phyloP scores from a whole-genome alignment of 352 stramenopile species.

The Plasmopara viticola region DNA sequence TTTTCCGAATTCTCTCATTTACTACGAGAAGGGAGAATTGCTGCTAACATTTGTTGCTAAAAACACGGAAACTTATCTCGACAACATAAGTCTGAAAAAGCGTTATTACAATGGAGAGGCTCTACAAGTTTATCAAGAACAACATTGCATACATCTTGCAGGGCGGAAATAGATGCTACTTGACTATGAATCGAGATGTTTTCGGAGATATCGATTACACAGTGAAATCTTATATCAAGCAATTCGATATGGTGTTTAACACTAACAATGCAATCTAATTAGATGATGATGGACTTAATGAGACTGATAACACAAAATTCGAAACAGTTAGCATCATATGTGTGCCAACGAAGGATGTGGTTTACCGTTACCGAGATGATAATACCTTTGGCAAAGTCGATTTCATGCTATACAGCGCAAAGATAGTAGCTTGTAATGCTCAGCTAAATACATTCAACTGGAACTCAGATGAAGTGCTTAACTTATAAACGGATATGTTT shows the following conservation, averaged over 20 bases:
- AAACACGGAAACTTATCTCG: not conserved
- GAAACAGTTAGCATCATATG: not conserved
- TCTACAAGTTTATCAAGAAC: slow-evolving; percentile 2
- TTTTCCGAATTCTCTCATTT: not conserved
- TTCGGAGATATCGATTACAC: slow-evolving; percentile 3
- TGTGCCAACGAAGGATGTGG: not conserved
- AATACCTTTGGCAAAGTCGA: not conserved
- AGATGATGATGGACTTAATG: not conserved
- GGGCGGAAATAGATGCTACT: slow-evolving; percentile 1
- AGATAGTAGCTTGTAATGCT: not conserved
- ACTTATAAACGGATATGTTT: not conserved
- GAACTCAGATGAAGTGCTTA: slow-evolving; percentile 1
- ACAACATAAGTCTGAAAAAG: no score
- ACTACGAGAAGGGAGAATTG: slow-evolving; percentile 1
- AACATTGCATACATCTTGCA: slow-evolving; percentile 4
- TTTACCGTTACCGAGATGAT: slow-evolving; percentile 1
- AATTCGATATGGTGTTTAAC: not conserved
- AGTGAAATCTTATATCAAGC: not conserved
- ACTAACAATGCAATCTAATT: slow-evolving; percentile 1
- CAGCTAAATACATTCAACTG: not conserved
- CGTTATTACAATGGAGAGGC: not conserved
- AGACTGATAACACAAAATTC: not conserved
- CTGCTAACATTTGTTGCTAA: not conserved
- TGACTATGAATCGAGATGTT: no score
- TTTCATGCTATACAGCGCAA: not conserved